phyloP scores from a whole-genome alignment of 75 land plant species.

The Picea glauca region DNA sequence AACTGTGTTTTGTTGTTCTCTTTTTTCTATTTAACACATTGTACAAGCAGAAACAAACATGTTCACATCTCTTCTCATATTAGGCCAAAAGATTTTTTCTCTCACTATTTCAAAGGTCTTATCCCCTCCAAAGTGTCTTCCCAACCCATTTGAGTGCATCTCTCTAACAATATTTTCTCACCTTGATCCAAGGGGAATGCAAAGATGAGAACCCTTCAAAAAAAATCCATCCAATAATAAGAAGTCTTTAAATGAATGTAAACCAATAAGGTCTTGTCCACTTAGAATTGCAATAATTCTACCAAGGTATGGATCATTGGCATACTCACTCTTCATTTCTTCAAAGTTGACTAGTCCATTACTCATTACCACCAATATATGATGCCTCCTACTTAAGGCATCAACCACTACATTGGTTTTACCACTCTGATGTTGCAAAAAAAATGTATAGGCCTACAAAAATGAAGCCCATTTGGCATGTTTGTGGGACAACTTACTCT shows the following conservation, averaged over 20 bases:
- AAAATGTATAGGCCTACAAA: neutral
- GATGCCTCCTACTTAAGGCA: neutral
- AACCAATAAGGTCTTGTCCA: neutral
- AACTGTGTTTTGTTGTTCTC: too few species aligned
- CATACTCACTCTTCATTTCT: neutral
- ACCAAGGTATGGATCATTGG: neutral
- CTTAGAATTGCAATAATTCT: neutral
- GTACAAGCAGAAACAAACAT: too few species aligned
- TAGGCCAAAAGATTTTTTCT: too few species aligned
- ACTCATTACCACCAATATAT: neutral
- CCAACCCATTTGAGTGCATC: neutral
- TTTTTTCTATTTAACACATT: too few species aligned
- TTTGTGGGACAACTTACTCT: neutral
- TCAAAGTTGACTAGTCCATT: neutral
- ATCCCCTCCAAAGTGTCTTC: too few species aligned
- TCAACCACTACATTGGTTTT: neutral
- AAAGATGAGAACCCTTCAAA: neutral
- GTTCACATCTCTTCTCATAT: too few species aligned
- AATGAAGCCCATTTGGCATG: conserved; percentile 7
- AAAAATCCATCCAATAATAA: neutral
- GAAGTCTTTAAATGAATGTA: neutral
- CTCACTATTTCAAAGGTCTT: too few species aligned
- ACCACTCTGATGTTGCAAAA: neutral
- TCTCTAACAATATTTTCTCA: neutral
- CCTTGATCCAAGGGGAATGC: neutral